Evolutionary conservation across 495 filamentous ascomycete genomes (phyloP).

Genomic region (Xylaria curta): DNA sequence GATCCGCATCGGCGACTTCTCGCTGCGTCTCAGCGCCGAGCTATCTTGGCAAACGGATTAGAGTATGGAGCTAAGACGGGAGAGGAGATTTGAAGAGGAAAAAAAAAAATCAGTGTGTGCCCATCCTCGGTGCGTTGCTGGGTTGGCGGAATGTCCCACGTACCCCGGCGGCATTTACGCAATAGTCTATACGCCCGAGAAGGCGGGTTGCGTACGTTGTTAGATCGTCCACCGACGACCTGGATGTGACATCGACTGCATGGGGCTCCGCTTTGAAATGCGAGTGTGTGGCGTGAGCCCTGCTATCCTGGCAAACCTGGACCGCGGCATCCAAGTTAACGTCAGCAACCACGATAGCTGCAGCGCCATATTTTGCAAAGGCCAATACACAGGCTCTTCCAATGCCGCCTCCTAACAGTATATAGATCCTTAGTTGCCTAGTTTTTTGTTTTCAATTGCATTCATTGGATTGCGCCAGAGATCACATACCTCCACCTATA

Average conservation of each 20-base stretch:
- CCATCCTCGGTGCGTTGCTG: too few relatives aligned
- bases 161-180: neutral
- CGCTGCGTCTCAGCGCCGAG: neutral
- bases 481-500: neutral
- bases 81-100: neutral
- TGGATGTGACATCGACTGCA: neutral
- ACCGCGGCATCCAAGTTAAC: neutral
- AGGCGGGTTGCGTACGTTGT: neutral
- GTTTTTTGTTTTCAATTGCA: neutral
- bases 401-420: neutral
- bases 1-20: neutral
- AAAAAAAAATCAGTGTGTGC: neutral
- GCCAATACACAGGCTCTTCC: neutral
- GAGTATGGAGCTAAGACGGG: neutral
- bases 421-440: neutral
- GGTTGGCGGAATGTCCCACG: neutral
- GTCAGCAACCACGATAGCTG: neutral
- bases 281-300: neutral
- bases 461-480: neutral
- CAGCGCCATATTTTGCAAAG: neutral
- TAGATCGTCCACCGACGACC: neutral
- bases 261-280: neutral
- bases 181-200: neutral
- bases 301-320: neutral
- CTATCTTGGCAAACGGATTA: neutral